Evolutionary conservation across 2,329 filamentous ascomycete genomes (phyloP).

Genomic region (Phialemoniopsis sp.): DNA sequence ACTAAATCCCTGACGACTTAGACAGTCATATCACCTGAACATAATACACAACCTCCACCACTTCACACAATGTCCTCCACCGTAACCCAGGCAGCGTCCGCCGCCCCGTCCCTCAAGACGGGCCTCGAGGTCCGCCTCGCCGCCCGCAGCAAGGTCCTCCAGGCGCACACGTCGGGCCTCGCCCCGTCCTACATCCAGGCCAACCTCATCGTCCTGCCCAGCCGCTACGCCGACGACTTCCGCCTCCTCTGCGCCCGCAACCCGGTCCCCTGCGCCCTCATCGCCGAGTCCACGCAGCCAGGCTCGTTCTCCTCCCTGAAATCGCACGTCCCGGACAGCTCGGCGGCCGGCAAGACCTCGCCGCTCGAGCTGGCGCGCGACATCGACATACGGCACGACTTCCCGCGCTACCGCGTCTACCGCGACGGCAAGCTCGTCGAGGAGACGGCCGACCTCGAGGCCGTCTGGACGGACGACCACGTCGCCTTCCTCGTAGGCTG

Average conservation of each 20-base stretch:
- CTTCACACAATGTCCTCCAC: too few relatives aligned
- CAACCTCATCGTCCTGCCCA: conserved; percentile 57
- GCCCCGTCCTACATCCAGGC: conserved; percentile 54
- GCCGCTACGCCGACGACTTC: conserved; percentile 53
- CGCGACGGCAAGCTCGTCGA: conserved; percentile 34
- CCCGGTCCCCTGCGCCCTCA: conserved; percentile 56
- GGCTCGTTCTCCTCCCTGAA: conserved; percentile 28
- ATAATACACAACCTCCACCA: too few relatives aligned
- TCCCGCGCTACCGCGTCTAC: conserved; percentile 56
- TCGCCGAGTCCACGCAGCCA: conserved; percentile 42
- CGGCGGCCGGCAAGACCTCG: conserved; percentile 4
- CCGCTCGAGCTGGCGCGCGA: conserved; percentile 26
- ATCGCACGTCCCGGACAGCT: conserved; percentile 7
- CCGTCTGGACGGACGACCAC: conserved; percentile 53
- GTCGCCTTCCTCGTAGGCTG: conserved; percentile 62
- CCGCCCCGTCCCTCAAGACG: conserved; percentile 9
- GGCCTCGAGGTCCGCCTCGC: conserved; percentile 34
- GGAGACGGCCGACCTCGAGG: conserved; percentile 39
- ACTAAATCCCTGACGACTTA: too few relatives aligned
- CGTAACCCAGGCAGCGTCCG: too few relatives aligned
- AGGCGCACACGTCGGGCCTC: conserved; percentile 45
- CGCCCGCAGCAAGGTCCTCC: conserved; percentile 32
- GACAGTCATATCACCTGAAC: too few relatives aligned
- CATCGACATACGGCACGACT: conserved; percentile 54
- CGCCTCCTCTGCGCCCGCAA: conserved; percentile 54